These are phyloP conservation scores for Candida piceae DNA, from an alignment of 805 yeast genomes.

Conservation along the genomic window DNA sequence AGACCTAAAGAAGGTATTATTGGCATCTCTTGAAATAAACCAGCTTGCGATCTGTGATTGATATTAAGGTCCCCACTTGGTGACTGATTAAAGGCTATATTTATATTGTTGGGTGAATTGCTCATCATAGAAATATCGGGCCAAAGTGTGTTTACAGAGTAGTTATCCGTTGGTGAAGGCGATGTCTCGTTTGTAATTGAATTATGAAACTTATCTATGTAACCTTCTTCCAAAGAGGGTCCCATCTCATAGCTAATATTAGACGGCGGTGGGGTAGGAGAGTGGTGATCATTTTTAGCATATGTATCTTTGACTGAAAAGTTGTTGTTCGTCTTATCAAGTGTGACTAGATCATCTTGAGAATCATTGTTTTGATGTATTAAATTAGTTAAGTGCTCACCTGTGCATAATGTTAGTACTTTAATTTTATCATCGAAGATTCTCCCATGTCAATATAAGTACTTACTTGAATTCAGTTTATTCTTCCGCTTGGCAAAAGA, in stretches of 20 bases:
- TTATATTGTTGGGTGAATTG: conserved; percentile 6
- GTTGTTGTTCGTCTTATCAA: too few relatives aligned
- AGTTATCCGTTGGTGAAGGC: conserved; percentile 3
- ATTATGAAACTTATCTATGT: conserved; percentile 7
- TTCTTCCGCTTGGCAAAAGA: conserved; percentile 16
- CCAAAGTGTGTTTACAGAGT: conserved; percentile 6
- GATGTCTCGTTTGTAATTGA: too few relatives aligned
- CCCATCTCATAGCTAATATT: conserved; percentile 15
- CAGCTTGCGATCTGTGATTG: conserved; percentile 1
- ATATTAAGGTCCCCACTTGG: not conserved
- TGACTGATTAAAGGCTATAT: conserved; percentile 1
- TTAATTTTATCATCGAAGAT: too few relatives aligned
- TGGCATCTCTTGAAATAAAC: conserved; percentile 5
- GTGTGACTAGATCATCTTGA: conserved; percentile 10
- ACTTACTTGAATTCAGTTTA: conserved; percentile 5
- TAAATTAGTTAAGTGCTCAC: not conserved
- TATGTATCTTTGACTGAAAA: too few relatives aligned
- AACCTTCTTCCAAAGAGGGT: conserved; percentile 18
- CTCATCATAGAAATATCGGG: conserved; percentile 9
- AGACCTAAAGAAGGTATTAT: conserved; percentile 18
- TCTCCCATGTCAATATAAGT: too few relatives aligned
- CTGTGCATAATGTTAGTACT: too few relatives aligned
- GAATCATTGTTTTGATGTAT: conserved; percentile 9
- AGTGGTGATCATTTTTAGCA: too few relatives aligned
- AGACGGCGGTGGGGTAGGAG: conserved; percentile 1